These are phyloP conservation scores for Clitopilus passeckerianus DNA, from an alignment of 768 basidiomycete species.

Conservation along the genomic window DNA sequence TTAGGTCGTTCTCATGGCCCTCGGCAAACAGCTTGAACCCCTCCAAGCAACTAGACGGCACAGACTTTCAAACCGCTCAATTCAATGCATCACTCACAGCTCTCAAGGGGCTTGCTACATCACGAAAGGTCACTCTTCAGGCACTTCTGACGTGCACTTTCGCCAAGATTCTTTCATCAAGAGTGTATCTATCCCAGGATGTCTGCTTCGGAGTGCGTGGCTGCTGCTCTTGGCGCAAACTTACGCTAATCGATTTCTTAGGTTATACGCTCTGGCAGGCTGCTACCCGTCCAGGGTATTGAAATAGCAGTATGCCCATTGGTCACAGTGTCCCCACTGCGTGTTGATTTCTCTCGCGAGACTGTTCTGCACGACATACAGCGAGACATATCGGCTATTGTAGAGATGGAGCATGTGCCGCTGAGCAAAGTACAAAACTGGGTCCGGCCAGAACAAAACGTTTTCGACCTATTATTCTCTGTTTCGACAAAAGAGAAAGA, in stretches of 20 bases:
- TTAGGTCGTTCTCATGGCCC: conserved; percentile 21
- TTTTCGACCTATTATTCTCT: conserved; percentile 28
- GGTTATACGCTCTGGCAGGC: conserved; percentile 29
- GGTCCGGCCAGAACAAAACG: conserved; percentile 22
- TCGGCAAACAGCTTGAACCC: not conserved
- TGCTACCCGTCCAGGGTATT: conserved; percentile 23
- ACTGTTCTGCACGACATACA: conserved; percentile 19
- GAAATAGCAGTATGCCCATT: conserved; percentile 23
- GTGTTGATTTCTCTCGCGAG: conserved; percentile 18
- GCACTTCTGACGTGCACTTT: conserved; percentile 25
- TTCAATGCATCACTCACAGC: conserved; percentile 17
- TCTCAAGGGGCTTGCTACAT: conserved; percentile 19
- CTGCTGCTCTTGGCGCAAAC: not conserved
- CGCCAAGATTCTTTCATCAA: conserved; percentile 16
- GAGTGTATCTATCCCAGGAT: conserved; percentile 20
- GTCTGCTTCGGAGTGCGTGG: conserved; percentile 28
- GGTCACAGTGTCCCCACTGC: conserved; percentile 23
- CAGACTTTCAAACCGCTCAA: conserved; percentile 7
- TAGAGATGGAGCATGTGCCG: conserved; percentile 26
- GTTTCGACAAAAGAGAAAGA: conserved; percentile 17
- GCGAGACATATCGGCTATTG: conserved; percentile 17
- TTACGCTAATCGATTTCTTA: conserved; percentile 4
- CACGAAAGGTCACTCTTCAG: conserved; percentile 24
- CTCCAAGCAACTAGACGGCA: not conserved
- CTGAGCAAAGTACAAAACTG: conserved; percentile 25